A percentile compares a stretch with the other conserved stretches of the same genome.
Conservation (phyloP, 305 asterid species). For the Solanum hybrid region DNA sequence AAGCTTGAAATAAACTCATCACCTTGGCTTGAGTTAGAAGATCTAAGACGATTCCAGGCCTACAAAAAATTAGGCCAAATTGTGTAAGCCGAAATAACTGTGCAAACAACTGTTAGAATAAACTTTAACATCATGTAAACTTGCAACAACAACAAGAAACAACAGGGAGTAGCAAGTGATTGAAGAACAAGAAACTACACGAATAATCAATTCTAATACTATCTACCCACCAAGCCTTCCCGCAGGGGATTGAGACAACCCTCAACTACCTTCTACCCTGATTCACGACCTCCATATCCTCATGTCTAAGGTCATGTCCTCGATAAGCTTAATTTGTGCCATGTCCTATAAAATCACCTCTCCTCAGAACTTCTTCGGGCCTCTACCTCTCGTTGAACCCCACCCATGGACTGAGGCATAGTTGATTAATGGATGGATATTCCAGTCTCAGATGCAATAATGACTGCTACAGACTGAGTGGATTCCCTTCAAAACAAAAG, state of each 20-base stretch:
- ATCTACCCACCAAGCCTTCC: neutral
- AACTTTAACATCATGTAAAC: neutral
- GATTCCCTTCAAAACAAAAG: neutral
- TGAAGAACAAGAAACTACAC: neutral
- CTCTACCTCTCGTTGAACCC: neutral
- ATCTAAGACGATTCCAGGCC: constrained; percentile 58
- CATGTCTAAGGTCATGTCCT: neutral
- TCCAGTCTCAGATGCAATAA: neutral
- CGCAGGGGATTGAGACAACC: neutral
- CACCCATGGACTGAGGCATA: neutral
- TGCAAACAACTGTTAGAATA: neutral
- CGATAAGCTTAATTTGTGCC: neutral
- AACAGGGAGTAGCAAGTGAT: neutral
- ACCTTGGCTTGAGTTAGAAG: constrained; percentile 17
- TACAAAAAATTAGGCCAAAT: constrained; percentile 10
- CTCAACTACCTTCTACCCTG: neutral
- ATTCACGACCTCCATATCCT: neutral
- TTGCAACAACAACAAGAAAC: neutral
- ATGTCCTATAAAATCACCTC: neutral
- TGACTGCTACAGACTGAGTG: neutral
- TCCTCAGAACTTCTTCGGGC: neutral
- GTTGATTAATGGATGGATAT: neutral
- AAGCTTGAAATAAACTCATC: constrained; percentile 49
- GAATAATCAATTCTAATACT: neutral
- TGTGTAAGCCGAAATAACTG: neutral